Base-by-base conservation (phyloP, 1,284 basidiomycete genomes). In the Albatrellus sp. region DNA sequence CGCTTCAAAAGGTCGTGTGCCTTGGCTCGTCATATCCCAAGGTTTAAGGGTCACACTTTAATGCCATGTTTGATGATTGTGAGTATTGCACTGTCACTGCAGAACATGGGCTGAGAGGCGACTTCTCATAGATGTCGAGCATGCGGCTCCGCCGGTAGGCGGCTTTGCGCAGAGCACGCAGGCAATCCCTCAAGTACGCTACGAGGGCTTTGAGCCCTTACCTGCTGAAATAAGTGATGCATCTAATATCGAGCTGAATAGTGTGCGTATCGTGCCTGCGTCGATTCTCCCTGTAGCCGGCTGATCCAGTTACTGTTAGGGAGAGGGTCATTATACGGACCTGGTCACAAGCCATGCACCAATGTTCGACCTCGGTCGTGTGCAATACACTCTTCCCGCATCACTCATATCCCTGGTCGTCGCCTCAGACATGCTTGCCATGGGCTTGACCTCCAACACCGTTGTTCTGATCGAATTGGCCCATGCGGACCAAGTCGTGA, bases 321-420 rank as follows among this genome's bases (percentile, higher is more conserved):
- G 17, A 60, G 63, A 14, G 66, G 65, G 52, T 58, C 50, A 46
- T 12, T 50, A 46, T 33, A 19, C 17, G 12, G 34, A 37, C 14
- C 64, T 46, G 43, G 48, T 55, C 32, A 50, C 61, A 6, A 55
- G 62, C 5, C 63, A 70, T 11, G 63, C 73, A 8, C 82, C 87
- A 9, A 73, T 92, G 51, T 92, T 93, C 64, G 81, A 87, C 48
- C 75, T 93, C 13, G 85, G 81, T 41, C 73, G 80, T 50, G 90
- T 96, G 9, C 92, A 96, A 64, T 92, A 87, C 60, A 77, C 83
- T 1, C 82, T 91, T 31, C 84, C 90, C 14, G 85, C 89, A 1
- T 72, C 82, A 16, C 72, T 97, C 19, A 63, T 87, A 32, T 77
- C 80, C 42, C 75, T 96, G 38, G 81, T 79, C 14, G 85, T 92